These are phyloP conservation scores for Zopfochytrium polystomum DNA, from an alignment of 371 early-diverging fungal species.

Conservation along the genomic window DNA sequence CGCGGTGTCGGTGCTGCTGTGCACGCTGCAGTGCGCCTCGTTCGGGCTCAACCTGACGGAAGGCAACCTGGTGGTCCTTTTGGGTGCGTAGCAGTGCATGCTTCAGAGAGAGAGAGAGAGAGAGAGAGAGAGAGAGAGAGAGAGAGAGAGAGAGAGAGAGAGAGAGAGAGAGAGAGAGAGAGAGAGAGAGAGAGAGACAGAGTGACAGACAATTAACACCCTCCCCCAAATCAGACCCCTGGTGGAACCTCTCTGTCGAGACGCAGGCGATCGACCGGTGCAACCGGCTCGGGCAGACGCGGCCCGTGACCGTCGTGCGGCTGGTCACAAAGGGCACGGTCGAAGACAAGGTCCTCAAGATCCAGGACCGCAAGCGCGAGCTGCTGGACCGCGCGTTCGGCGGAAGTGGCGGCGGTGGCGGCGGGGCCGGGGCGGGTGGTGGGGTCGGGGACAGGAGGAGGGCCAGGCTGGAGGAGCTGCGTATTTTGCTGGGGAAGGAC, in stretches of 20 bases:
- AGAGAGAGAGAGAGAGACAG: no score
- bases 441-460: conserved; percentile 18
- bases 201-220: no score
- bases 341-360: conserved; percentile 38
- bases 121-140: no score
- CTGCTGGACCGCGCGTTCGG: conserved; percentile 23
- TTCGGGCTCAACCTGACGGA: conserved; percentile 80
- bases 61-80: conserved; percentile 65
- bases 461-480: conserved; percentile 37
- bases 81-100: conserved; percentile 66
- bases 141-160: no score
- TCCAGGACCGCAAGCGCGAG: conserved; percentile 32
- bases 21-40: conserved; percentile 73
- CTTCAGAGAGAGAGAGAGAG: no score
- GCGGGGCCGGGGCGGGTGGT: no score
- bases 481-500: conserved; percentile 28
- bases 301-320: conserved; percentile 37
- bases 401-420: conserved; percentile 8
- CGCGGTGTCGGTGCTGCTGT: conserved; percentile 59
- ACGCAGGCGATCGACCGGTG: conserved; percentile 77
- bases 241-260: conserved; percentile 72
- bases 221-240: conserved; percentile 70
- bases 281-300: conserved; percentile 76
- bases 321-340: conserved; percentile 39
- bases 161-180: no score